These are phyloP conservation scores for Scenedesmus sp. DNA, from an alignment of 163 green algal genomes.

Conservation along the genomic window DNA sequence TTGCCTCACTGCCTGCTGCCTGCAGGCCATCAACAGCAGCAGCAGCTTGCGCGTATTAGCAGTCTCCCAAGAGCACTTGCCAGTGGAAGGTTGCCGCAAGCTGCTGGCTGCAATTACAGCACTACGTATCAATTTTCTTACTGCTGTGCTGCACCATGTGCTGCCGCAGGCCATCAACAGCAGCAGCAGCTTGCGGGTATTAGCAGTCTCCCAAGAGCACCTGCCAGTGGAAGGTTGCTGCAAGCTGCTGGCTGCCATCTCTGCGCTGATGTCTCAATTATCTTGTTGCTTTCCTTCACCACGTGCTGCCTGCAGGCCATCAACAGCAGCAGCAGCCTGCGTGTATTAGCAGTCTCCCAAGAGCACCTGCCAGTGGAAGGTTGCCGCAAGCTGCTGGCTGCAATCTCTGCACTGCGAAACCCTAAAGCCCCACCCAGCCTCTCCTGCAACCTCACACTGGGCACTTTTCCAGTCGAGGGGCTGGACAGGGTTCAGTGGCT, in stretches of 20 bases:
- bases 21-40: conserved; percentile 44
- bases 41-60: conserved; percentile 43
- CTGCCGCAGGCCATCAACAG: conserved; percentile 38
- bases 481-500: conserved; percentile 47
- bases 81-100: conserved; percentile 11
- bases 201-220: conserved; percentile 33
- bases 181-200: conserved; percentile 25
- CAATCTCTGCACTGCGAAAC: neutral
- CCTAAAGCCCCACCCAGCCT: conserved; percentile 44
- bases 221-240: conserved; percentile 1
- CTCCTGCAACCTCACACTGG: conserved; percentile 37
- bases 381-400: conserved; percentile 18
- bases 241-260: neutral
- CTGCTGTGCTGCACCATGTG: no score
- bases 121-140: no score
- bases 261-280: neutral
- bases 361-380: conserved; percentile 12
- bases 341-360: conserved; percentile 41
- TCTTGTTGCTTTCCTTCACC: neutral
- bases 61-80: conserved; percentile 24
- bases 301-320: conserved; percentile 34
- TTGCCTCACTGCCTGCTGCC: neutral
- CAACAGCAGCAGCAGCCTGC: conserved; percentile 38
- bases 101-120: conserved; percentile 13
- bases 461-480: conserved; percentile 27